A percentile compares a stretch with the other conserved stretches of the same genome.
phyloP scores from a whole-genome alignment of 2,329 filamentous ascomycete genomes.

The Monilinia polystroma region DNA sequence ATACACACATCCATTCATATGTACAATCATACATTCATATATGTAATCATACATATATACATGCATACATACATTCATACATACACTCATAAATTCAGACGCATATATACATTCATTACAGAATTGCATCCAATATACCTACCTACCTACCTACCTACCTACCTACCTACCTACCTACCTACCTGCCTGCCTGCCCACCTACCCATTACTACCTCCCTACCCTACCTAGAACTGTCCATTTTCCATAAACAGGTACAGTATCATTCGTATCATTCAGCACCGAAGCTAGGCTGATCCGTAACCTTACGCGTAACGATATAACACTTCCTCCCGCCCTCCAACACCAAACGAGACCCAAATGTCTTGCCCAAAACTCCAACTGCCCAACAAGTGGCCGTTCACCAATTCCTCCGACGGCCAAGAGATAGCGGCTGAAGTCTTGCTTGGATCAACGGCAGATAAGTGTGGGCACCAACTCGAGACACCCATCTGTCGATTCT shows the following conservation, averaged over 20 bases:
- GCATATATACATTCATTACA: too few relatives aligned
- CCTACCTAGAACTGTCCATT: neutral
- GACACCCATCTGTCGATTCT: neutral
- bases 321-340: constrained; percentile 1
- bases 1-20: too few relatives aligned
- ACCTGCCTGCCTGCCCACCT: too few relatives aligned
- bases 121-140: too few relatives aligned
- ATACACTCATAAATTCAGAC: too few relatives aligned
- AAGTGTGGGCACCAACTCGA: constrained; percentile 2
- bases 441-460: constrained; percentile 10
- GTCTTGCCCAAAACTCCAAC: constrained; percentile 20
- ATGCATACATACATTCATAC: too few relatives aligned
- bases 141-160: too few relatives aligned
- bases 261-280: constrained; percentile 7
- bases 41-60: too few relatives aligned
- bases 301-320: constrained; percentile 18
- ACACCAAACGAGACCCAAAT: neutral
- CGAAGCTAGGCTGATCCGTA: neutral
- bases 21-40: too few relatives aligned
- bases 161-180: too few relatives aligned
- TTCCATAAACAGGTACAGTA: neutral
- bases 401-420: neutral
- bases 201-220: neutral
- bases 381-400: constrained; percentile 20
- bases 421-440: constrained; percentile 17